Percentiles rank a stretch among this genome's conserved stretches.
Conservation (phyloP, 1,284 basidiomycete genomes). For the Trichosporon coremiiforme region DNA sequence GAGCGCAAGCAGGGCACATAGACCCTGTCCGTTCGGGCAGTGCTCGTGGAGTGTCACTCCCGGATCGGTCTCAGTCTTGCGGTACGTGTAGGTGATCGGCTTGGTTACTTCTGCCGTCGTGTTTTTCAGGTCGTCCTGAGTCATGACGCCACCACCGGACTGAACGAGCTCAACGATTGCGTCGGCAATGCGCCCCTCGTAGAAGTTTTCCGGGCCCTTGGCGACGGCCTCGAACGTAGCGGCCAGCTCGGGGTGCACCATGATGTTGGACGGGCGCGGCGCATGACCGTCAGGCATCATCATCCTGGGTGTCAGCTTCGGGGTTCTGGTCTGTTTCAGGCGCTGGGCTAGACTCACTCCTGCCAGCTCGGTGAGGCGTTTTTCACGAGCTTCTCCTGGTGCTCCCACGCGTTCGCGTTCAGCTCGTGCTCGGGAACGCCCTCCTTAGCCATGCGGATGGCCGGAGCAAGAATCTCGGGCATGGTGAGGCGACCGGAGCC, state of each 20-base stretch:
- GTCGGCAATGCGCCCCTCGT: constrained; percentile 77
- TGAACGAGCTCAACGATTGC: constrained; percentile 76
- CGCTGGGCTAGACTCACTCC: constrained; percentile 53
- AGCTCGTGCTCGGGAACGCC: constrained; percentile 70
- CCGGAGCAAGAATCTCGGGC: constrained; percentile 82
- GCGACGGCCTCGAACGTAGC: constrained; percentile 77
- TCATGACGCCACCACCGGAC: constrained; percentile 83
- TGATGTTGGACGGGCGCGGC: constrained; percentile 69
- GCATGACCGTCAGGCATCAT: constrained; percentile 50
- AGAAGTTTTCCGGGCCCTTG: constrained; percentile 85
- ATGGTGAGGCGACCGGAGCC: constrained; percentile 80
- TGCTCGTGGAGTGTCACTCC: constrained; percentile 68
- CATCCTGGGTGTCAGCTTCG: constrained; percentile 40
- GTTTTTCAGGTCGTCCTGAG: constrained; percentile 77
- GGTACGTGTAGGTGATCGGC: constrained; percentile 79
- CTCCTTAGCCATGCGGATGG: constrained; percentile 80
- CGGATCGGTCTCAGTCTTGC: constrained; percentile 57
- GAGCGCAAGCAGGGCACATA: constrained; percentile 86
- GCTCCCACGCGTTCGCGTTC: constrained; percentile 68
- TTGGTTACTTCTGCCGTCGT: constrained; percentile 76
- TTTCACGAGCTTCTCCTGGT: constrained; percentile 72
- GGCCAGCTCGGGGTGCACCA: constrained; percentile 75
- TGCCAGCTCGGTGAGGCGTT: constrained; percentile 76
- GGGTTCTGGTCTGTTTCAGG: too few species aligned
- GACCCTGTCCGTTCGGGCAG: constrained; percentile 91